Base-by-base conservation (phyloP, 148 eudicot species). In the Vaccinium myrtillus region DNA sequence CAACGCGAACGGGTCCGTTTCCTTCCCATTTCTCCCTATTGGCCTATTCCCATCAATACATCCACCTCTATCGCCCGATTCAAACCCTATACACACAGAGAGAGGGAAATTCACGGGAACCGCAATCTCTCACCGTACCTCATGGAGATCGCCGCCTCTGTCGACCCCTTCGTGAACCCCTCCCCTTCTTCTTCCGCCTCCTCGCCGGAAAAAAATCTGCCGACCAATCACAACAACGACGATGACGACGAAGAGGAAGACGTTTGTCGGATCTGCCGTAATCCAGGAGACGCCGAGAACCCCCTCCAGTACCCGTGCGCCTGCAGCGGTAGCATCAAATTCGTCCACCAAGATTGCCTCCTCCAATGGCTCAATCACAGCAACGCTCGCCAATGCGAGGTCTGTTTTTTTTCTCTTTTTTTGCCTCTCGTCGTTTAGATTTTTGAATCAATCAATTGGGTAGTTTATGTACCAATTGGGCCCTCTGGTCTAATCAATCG, bases 351-450 rank as follows among this genome's bases (percentile, higher is more conserved):
- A 85, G 97, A 95, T 86, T 95, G 98, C 73, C 95, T 95, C 70
- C 95, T 95, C 75, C 97, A 93, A 88, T 95, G 98, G 97, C 98
- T 95, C 25, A 93, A 91, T 91, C 99, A 94, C 78, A 93, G 97
- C 91, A 92, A 94, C 86, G 95, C 95, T 83, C 95, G 97, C 75
- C 94, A 93, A 48, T 96, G 99, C 85, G 99, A 96, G 98, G 98
- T 95, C 79, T 59, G 6, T 43, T 43, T 43, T 0, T 43, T 43
- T 43, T 43, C 32, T 8, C 63, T 58, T 58, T 6, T 27, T 49
- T 32, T 16, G 55, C 19, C 84, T 39, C 74, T 50, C 5, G 18
- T 51, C 46, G 4, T 48, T 32, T 67, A 15, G 79, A 73, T 32
- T 75, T 67, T 6, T 2, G 8, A 8, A 18, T n/a, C 1, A 46